These are phyloP conservation scores for Chytridium lagenaria DNA, from an alignment of 371 early-diverging fungal genomes.

Conservation along the genomic window DNA sequence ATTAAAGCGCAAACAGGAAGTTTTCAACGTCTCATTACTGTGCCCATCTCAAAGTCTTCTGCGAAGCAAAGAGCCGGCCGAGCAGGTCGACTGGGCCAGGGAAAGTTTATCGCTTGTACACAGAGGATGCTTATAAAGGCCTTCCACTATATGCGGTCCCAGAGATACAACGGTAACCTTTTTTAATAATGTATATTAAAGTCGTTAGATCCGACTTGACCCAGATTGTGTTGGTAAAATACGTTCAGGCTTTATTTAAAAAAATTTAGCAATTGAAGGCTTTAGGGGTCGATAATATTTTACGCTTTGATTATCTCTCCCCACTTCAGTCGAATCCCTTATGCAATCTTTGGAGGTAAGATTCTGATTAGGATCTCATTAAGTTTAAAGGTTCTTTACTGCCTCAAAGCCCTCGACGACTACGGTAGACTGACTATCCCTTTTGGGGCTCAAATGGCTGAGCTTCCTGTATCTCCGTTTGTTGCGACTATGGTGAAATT, in stretches of 20 bases:
- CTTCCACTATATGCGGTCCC: slow-evolving; percentile 65
- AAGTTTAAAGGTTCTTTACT: slow-evolving; percentile 60
- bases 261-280: slow-evolving; percentile 69
- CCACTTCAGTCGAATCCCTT: slow-evolving; percentile 70
- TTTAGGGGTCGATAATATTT: slow-evolving; percentile 78
- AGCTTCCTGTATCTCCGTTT: slow-evolving; percentile 81
- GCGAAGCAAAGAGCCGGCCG: slow-evolving; percentile 84
- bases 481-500: slow-evolving; percentile 67
- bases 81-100: slow-evolving; percentile 77
- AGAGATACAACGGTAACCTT: slow-evolving; percentile 70
- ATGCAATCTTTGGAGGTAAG: slow-evolving; percentile 68
- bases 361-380: not conserved
- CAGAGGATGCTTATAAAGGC: slow-evolving; percentile 67
- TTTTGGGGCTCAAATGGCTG: slow-evolving; percentile 78
- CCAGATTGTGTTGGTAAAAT: slow-evolving; percentile 5
- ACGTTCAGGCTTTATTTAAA: too few relatives aligned
- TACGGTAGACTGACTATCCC: slow-evolving; percentile 77
- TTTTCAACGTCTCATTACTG: slow-evolving; percentile 67
- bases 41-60: slow-evolving; percentile 72
- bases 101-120: slow-evolving; percentile 73
- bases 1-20: slow-evolving; percentile 62
- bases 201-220: not conserved
- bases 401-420: slow-evolving; percentile 77
- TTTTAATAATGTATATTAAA: slow-evolving; percentile 62
- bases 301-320: slow-evolving; percentile 76